Percentiles rank a stretch among this genome's conserved stretches.
Conservation (phyloP, 1,139 yeast species). For the Yamadazyma dushanensis region DNA sequence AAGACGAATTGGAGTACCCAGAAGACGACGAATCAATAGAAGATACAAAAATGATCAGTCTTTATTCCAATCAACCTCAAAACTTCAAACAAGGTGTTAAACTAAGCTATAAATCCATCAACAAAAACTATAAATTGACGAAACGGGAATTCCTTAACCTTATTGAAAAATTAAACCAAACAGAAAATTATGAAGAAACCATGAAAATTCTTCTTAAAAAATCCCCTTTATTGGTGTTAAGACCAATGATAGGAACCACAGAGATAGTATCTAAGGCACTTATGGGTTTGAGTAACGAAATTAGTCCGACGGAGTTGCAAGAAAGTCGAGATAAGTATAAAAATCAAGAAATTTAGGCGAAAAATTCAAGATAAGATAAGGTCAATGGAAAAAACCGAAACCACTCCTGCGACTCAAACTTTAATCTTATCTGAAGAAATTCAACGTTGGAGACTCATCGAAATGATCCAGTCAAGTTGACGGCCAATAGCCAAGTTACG, state of each 20-base stretch:
- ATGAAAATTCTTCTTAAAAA: slow-evolving; percentile 68
- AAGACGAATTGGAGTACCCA: slow-evolving; percentile 18
- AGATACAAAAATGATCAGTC: slow-evolving; percentile 57
- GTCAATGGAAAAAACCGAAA: slow-evolving; percentile 1
- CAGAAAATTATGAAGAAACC: slow-evolving; percentile 67
- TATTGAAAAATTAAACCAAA: slow-evolving; percentile 57
- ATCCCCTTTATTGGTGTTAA: slow-evolving; percentile 74
- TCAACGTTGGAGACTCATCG: too few relatives aligned
- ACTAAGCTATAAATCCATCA: slow-evolving; percentile 71
- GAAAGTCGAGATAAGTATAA: slow-evolving; percentile 41
- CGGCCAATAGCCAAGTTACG: too few relatives aligned
- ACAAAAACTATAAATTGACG: slow-evolving; percentile 67
- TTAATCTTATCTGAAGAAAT: too few relatives aligned
- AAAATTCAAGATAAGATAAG: neutral
- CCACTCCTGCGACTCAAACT: neutral
- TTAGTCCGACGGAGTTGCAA: slow-evolving; percentile 57
- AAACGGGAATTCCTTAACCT: slow-evolving; percentile 62
- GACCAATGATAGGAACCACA: slow-evolving; percentile 92
- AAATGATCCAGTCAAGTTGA: too few relatives aligned
- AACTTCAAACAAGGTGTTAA: slow-evolving; percentile 69
- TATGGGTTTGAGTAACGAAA: slow-evolving; percentile 79
- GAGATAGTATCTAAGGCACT: slow-evolving; percentile 84
- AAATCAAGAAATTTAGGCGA: slow-evolving; percentile 1
- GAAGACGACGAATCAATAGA: slow-evolving; percentile 33
- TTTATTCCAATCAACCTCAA: slow-evolving; percentile 83